Evolutionary conservation across 257 asterid species (phyloP), one percentile per base, ranked within the genome.

Genomic region (Solanum megistacrolobum): DNA sequence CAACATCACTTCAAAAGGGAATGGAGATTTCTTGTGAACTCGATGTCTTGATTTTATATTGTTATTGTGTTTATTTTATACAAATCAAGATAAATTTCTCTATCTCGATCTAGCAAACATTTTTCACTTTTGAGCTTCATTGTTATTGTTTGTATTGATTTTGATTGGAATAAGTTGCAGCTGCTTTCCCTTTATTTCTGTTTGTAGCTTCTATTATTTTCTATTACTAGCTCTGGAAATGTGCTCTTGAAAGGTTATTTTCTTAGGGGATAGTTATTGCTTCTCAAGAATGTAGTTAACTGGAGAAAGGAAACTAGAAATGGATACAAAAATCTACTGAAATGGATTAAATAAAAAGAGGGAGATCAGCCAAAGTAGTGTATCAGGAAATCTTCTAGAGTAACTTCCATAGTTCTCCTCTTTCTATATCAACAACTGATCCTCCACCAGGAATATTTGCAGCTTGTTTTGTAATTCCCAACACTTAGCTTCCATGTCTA

Each of bases 381-480:
- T 76, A 76, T 35, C 7, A 35, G 36, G 36, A 35, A 38, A n/a
- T 38, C 62, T 78, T 90, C 66, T 88, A 92, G 58, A 83, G 92
- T 38, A 86, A 58, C 86, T 92, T 91, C 93, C 92, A 91, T 32
- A 39, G 62, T 41, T 87, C 43, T 32, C 91, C 92, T 27, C 85
- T 88, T 5, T 36, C 84, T 78, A 41, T 78, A 68, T 27, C 84
- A 34, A 88, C 88, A 18, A 94, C 90, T 84, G 90, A 89, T 11
- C 92, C 96, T 4, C 95, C 62, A 7, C 84, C 62, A 7, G 25
- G 95, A 69, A 94, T 90, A 88, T 86, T 92, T 39, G 95, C 92
- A 29, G 96, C 89, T 95, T 94, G 7, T 86, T 88, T 91, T 93
- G 95, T 83, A 92, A 76, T 86, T 93, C 96, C 68, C 9, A 91